Percentiles rank a stretch among this genome's conserved stretches.
Evolutionary conservation across 257 asterid species (phyloP).

Genomic region (Fraxinus quadrangulata): DNA sequence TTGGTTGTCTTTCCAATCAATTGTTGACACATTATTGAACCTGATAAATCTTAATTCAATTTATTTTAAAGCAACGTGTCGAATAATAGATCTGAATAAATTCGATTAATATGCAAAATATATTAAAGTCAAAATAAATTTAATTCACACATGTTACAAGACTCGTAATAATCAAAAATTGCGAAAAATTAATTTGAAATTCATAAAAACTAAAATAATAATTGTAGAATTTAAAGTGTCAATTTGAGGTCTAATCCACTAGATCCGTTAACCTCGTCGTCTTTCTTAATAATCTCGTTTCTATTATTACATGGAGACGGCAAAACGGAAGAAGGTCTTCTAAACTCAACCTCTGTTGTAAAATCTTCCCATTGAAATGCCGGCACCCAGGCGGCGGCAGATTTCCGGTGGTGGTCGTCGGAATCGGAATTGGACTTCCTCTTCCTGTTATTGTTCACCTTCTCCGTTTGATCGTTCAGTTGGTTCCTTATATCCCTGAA

Average conservation of each 20-base stretch:
- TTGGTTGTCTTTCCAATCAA: too few species aligned
- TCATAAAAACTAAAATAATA: not conserved
- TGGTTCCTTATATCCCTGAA: not conserved
- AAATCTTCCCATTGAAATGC: slow-evolving; percentile 12
- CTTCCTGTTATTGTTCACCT: not conserved
- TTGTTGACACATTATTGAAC: not conserved
- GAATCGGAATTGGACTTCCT: not conserved
- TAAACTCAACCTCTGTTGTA: not conserved
- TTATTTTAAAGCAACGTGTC: too few species aligned
- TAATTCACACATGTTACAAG: not conserved
- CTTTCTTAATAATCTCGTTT: not conserved
- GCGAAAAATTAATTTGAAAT: too few species aligned
- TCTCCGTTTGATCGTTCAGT: not conserved
- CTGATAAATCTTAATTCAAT: too few species aligned
- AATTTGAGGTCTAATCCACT: slow-evolving; percentile 4
- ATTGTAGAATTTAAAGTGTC: not conserved
- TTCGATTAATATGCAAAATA: too few species aligned
- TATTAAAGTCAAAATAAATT: too few species aligned
- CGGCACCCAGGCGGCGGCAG: not conserved
- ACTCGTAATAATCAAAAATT: too few species aligned
- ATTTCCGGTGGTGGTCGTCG: not conserved
- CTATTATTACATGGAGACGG: not conserved
- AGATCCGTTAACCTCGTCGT: not conserved
- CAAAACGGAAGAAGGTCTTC: slow-evolving; percentile 1
- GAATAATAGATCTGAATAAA: too few species aligned